Evolutionary conservation across 805 yeast genomes (phyloP), one percentile per base, ranked within the genome.

Genomic region (Yarrowia sp.): DNA sequence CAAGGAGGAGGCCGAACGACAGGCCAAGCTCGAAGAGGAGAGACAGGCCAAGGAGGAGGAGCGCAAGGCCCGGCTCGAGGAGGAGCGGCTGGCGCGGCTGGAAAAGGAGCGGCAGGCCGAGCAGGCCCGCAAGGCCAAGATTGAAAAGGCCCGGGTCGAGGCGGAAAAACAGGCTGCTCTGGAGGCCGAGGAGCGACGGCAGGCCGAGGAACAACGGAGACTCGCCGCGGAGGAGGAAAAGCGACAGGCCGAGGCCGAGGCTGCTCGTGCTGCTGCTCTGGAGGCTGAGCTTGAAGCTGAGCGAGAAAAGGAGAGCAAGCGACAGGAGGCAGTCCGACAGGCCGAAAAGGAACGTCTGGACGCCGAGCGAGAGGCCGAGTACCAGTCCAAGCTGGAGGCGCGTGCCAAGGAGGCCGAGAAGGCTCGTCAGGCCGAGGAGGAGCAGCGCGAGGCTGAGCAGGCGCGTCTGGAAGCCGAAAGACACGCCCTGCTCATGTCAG

Each of bases 341-440:
- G 61, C 46, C 34, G 61, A 55, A 13, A 40, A 24, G 38, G 61
- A 39, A 19, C 61, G 61, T 5, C 24, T 39, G 38, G 61, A 55
- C 36, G 61, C 64, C 17, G 50, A 58, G 19, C 12, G 64, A 2
- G 64, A 58, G n/a, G 50, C 38, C n/a, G 64, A 58, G 50, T 58
- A 58, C 64, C 50, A 58, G 40, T 5, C 49, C 33, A 58, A 58
- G 14, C 40, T 58, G 19, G 64, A 58, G 39, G 64, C 64, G 1
- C 49, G 64, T 2, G 64, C 64, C 39, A 58, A 43, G 50, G 64
- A 58, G 40, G 50, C 64, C 9, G 64, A 58, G 12, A 58, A 43
- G 19, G 64, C 64, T 9, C 38, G 50, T 2, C 64, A 58, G n/a
- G 64, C 64, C 13, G 64, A 58, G 12, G 64, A 58, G 50, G 49